phyloP scores from a whole-genome alignment of 2,329 filamentous ascomycete genomes.

The Ophiostoma angusticollis region DNA sequence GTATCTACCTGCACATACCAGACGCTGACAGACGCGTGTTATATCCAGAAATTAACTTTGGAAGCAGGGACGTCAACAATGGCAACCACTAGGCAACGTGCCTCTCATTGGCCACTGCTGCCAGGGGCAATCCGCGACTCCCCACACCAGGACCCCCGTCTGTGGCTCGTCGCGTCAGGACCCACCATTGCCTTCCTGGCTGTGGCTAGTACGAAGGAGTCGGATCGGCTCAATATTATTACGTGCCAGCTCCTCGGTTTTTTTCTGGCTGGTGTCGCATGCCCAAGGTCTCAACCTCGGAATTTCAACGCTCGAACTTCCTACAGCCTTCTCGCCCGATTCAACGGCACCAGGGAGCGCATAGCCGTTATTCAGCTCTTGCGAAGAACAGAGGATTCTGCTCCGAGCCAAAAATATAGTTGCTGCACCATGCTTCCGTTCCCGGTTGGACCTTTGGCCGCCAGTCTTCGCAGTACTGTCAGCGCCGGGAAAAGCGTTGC shows the following conservation, averaged over 20 bases:
- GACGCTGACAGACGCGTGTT: no score
- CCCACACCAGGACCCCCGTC: background rate
- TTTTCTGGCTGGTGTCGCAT: background rate
- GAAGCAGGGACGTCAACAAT: slow-evolving; percentile 31
- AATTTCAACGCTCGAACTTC: no score
- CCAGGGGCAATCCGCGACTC: no score
- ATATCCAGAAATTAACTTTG: no score
- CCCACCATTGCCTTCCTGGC: background rate
- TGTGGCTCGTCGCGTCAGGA: slow-evolving; percentile 7
- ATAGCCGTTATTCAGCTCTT: background rate
- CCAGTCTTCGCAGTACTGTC: slow-evolving; percentile 11
- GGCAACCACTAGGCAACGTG: slow-evolving; percentile 45
- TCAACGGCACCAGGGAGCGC: no score
- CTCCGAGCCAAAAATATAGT: background rate
- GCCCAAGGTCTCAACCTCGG: no score
- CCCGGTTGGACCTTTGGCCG: slow-evolving; percentile 40
- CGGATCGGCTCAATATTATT: no score
- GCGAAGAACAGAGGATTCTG: no score
- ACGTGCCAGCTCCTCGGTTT: background rate
- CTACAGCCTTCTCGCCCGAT: no score
- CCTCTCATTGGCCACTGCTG: slow-evolving; percentile 29
- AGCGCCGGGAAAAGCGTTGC: slow-evolving; percentile 6
- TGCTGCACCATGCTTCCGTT: slow-evolving; percentile 48
- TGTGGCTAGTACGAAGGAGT: slow-evolving; percentile 5
- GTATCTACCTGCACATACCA: no score